phyloP scores from a whole-genome alignment of 768 basidiomycete species.

The Asterophora lycoperdoides region DNA sequence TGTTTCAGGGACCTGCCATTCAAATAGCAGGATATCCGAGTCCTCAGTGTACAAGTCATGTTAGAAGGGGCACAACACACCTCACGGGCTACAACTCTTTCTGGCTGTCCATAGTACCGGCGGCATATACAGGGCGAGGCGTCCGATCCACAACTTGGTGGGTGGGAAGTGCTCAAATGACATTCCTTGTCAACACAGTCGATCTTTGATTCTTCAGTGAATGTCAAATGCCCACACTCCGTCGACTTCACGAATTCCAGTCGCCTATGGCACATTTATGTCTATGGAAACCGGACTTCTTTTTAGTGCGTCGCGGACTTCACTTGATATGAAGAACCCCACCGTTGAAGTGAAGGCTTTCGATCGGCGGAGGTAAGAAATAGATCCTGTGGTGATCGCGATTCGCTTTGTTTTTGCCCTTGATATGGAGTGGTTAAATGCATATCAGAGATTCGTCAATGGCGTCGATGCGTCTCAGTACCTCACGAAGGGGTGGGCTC shows the following conservation, averaged over 20 bases:
- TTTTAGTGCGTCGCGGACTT: slow-evolving; percentile 24
- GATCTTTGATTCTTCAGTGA: slow-evolving; percentile 36
- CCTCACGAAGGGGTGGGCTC: slow-evolving; percentile 6
- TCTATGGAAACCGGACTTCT: slow-evolving; percentile 13
- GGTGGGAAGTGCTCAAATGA: slow-evolving; percentile 46
- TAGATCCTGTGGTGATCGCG: slow-evolving; percentile 28
- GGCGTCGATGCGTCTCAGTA: background rate
- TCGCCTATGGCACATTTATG: slow-evolving; percentile 60
- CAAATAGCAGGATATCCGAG: slow-evolving; percentile 18
- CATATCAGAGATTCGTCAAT: slow-evolving; percentile 24
- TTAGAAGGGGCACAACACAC: slow-evolving; percentile 28
- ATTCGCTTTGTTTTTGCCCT: slow-evolving; percentile 33
- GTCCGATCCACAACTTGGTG: slow-evolving; percentile 35
- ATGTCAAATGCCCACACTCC: slow-evolving; percentile 54
- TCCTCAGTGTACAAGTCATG: background rate
- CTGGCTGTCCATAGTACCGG: slow-evolving; percentile 58
- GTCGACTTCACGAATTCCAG: slow-evolving; percentile 48
- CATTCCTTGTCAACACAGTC: slow-evolving; percentile 53
- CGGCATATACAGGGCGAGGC: slow-evolving; percentile 42
- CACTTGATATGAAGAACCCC: slow-evolving; percentile 16
- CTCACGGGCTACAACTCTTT: slow-evolving; percentile 41
- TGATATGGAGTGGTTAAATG: slow-evolving; percentile 27
- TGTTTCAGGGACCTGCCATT: slow-evolving; percentile 33
- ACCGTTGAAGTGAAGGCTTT: slow-evolving; percentile 19
- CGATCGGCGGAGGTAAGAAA: slow-evolving; percentile 55